These are phyloP conservation scores for Stipa capillata DNA, from an alignment of 176 grass and related monocot species.

Conservation along the genomic window DNA sequence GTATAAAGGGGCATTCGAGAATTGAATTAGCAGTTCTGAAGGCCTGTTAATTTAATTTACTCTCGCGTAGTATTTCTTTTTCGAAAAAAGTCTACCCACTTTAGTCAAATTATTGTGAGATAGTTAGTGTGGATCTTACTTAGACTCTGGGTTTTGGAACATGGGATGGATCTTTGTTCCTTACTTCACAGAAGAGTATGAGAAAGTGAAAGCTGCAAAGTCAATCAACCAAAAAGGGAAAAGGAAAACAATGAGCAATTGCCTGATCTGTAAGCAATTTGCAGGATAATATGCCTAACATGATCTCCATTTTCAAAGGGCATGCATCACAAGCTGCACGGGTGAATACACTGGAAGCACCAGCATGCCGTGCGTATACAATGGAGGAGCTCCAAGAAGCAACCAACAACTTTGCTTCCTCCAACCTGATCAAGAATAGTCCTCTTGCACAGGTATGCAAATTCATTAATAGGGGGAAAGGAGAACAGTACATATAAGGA, in stretches of 20 bases:
- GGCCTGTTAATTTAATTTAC: neutral
- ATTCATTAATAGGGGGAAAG: neutral
- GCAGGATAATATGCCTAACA: neutral
- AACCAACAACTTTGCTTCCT: conserved; percentile 50
- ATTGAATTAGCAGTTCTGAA: neutral
- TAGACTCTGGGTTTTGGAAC: conserved; percentile 13
- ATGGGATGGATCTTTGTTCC: conserved; percentile 23
- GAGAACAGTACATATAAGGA: neutral
- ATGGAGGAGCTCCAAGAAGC: conserved; percentile 80
- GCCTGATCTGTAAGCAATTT: neutral
- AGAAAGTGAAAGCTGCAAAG: conserved; percentile 24
- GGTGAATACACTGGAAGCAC: conserved; percentile 52
- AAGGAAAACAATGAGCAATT: neutral
- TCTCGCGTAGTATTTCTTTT: neutral
- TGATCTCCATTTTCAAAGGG: conserved; percentile 30
- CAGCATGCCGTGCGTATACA: conserved; percentile 36
- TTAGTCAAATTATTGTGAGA: conserved; percentile 11
- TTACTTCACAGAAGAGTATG: conserved; percentile 18
- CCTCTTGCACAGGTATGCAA: conserved; percentile 53
- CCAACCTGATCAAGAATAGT: conserved; percentile 53
- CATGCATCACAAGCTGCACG: conserved; percentile 53
- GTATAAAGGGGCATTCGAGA: neutral
- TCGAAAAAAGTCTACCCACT: conserved; percentile 8
- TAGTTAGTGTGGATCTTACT: conserved; percentile 4
- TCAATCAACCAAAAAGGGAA: conserved; percentile 8